Evolutionary conservation across 306 rosid species (phyloP), one percentile per base, ranked within the genome.

Genomic region (Prunus padus): DNA sequence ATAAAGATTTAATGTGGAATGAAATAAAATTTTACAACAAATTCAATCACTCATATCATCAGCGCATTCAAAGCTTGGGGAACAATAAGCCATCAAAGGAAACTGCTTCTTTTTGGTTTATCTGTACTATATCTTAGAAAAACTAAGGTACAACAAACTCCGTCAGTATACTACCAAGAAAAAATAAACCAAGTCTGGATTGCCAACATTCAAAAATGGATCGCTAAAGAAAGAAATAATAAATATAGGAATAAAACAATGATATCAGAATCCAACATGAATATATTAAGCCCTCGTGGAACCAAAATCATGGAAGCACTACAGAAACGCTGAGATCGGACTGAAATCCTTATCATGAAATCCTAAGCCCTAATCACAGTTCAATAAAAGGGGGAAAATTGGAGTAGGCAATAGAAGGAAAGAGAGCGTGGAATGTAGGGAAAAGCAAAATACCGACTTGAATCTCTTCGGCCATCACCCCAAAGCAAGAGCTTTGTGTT

Each of bases 401-500:
- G 23, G 28, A 12, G 61, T 18, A 51, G 37, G 15, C 13, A 23
- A 44, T 19, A 45, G 28, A 15, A 52, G 46, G 71, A 50, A 22
- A 18, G 42, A 14, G 25, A 52, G 59, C 65, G 18, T 3, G 8
- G 37, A 22, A 23, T 23, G 23, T 6, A 45, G 14, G 74, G 22
- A 69, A 59, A 31, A n/a, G 9, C 45, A 77, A 56, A 55, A 57
- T 68, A 68, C 75, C 20, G n/a, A 59, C 49, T 69, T 40, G 63
- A 26, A 57, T 20, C 25, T 28, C 74, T 69, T 14, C 69, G 31
- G 28, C 50, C 69, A 59, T 69, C 75, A 30, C 40, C 62, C 7
- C 15, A 57, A 69, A 59, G 15, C 33, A 23, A 75, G 54, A 18
- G 80, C 33, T 56, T 11, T n/a, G 14, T 42, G 19, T 26, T 68